Evolutionary conservation across 805 yeast genomes (phyloP).

Genomic region (Blastobotrys muscicola): DNA sequence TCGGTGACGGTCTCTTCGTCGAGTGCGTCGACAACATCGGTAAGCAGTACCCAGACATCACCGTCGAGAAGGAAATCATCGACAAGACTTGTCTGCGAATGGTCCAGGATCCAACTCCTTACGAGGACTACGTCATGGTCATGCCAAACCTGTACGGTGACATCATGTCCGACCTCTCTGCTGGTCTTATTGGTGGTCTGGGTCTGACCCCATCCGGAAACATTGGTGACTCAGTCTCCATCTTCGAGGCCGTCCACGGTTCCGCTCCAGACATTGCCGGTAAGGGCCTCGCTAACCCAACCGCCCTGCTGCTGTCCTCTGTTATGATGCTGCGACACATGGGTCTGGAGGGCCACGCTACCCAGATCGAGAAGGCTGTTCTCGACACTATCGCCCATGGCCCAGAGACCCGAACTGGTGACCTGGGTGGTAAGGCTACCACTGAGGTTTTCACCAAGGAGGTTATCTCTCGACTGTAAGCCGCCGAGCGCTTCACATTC

Average conservation of each 20-base stretch:
- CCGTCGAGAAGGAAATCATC: constrained; percentile 75
- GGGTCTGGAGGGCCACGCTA: constrained; percentile 77
- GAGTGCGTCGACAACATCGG: constrained; percentile 83
- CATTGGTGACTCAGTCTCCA: constrained; percentile 97
- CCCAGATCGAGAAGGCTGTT: constrained; percentile 81
- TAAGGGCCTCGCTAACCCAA: constrained; percentile 97
- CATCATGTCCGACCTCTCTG: constrained; percentile 93
- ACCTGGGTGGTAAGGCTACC: constrained; percentile 84
- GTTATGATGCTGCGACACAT: constrained; percentile 99
- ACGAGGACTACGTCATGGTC: constrained; percentile 85
- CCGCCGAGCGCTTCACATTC: too few relatives aligned
- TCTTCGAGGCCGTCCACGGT: constrained; percentile 99
- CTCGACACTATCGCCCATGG: constrained; percentile 86
- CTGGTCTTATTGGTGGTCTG: constrained; percentile 97
- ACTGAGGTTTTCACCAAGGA: constrained; percentile 86
- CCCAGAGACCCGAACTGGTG: constrained; percentile 92
- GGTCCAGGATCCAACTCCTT: constrained; percentile 80
- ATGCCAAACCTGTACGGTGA: constrained; percentile 99
- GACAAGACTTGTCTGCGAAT: constrained; percentile 92
- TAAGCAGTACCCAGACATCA: constrained; percentile 85
- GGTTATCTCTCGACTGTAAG: constrained; percentile 68
- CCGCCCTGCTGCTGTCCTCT: constrained; percentile 89
- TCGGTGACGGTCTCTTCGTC: constrained; percentile 95
- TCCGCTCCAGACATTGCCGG: constrained; percentile 99
- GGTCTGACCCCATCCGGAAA: constrained; percentile 99